A percentile compares a stretch with the other conserved stretches of the same genome.
phyloP scores from a whole-genome alignment of 805 yeast genomes.

The Starmera dryadoides region DNA sequence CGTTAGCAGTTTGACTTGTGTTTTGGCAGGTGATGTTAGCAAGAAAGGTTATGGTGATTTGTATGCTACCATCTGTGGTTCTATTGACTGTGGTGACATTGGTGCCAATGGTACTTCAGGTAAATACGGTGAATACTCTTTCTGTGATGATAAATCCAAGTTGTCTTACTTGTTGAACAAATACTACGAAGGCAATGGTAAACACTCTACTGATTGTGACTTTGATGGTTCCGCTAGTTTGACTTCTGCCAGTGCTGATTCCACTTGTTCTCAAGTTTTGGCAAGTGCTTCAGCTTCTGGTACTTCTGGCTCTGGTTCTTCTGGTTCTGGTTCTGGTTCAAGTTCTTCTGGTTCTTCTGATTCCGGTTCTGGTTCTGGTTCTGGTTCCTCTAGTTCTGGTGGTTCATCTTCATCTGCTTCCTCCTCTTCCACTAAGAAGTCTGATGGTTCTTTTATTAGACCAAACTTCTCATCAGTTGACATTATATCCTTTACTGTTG shows the following conservation, averaged over 20 bases:
- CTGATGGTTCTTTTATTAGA: conserved; percentile 7
- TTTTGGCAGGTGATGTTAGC: conserved; percentile 43
- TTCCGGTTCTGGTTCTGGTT: conserved; percentile 15
- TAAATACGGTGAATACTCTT: conserved; percentile 64
- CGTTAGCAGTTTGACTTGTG: conserved; percentile 46
- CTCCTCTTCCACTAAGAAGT: conserved; percentile 14
- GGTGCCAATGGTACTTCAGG: conserved; percentile 57
- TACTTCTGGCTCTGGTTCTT: conserved; percentile 15
- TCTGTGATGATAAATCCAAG: conserved; percentile 65
- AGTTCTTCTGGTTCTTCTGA: conserved; percentile 15
- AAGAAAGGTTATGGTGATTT: conserved; percentile 51
- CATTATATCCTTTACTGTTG: conserved; percentile 17
- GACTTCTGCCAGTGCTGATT: conserved; percentile 21
- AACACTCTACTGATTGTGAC: conserved; percentile 50
- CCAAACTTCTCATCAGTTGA: conserved; percentile 10
- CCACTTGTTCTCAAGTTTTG: background rate
- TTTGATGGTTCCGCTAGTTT: conserved; percentile 47
- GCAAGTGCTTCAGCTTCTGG: conserved; percentile 19
- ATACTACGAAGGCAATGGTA: conserved; percentile 50
- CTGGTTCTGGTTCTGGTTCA: conserved; percentile 20
- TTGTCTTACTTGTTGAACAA: conserved; percentile 59
- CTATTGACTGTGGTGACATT: conserved; percentile 55
- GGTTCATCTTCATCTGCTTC: conserved; percentile 19
- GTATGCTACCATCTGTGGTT: conserved; percentile 50
- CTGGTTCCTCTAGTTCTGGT: conserved; percentile 18